phyloP scores from a whole-genome alignment of 805 yeast genomes.

The Dipodascopsis uninucleata region DNA sequence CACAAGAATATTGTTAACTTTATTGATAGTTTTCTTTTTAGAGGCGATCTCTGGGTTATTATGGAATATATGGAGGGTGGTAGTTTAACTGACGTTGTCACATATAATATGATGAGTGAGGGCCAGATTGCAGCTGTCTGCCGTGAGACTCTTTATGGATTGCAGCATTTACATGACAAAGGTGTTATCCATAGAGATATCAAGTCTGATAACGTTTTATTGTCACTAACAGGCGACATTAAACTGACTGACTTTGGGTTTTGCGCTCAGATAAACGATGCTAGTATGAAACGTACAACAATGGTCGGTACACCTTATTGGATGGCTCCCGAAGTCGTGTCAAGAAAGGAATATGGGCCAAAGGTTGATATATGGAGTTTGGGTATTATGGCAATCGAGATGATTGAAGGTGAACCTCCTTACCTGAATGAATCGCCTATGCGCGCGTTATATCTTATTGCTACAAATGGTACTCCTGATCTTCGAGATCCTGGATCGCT shows the following conservation, averaged over 20 bases:
- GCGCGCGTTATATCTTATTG: conserved; percentile 88
- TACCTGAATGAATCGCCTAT: conserved; percentile 93
- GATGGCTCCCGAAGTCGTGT: conserved; percentile 99
- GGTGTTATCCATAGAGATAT: conserved; percentile 96
- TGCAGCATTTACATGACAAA: conserved; percentile 80
- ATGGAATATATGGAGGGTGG: conserved; percentile 99
- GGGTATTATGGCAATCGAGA: conserved; percentile 97
- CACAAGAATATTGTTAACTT: conserved; percentile 94
- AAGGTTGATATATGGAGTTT: conserved; percentile 97
- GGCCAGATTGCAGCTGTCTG: conserved; percentile 94
- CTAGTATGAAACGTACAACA: conserved; percentile 83
- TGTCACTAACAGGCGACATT: conserved; percentile 80
- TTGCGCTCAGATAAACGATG: conserved; percentile 88
- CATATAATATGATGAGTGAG: conserved; percentile 84
- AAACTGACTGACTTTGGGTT: conserved; percentile 95
- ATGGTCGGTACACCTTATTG: conserved; percentile 99
- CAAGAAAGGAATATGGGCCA: conserved; percentile 91
- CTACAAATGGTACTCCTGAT: conserved; percentile 94
- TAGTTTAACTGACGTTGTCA: conserved; percentile 89
- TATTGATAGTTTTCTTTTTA: conserved; percentile 76
- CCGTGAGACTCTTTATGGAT: conserved; percentile 81
- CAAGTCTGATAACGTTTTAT: conserved; percentile 86
- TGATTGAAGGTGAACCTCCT: conserved; percentile 99
- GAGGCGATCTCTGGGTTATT: conserved; percentile 79
- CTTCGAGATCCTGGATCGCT: conserved; percentile 83